Conservation (phyloP, 1,139 yeast genomes). For the Yamadazyma diddensiae region DNA sequence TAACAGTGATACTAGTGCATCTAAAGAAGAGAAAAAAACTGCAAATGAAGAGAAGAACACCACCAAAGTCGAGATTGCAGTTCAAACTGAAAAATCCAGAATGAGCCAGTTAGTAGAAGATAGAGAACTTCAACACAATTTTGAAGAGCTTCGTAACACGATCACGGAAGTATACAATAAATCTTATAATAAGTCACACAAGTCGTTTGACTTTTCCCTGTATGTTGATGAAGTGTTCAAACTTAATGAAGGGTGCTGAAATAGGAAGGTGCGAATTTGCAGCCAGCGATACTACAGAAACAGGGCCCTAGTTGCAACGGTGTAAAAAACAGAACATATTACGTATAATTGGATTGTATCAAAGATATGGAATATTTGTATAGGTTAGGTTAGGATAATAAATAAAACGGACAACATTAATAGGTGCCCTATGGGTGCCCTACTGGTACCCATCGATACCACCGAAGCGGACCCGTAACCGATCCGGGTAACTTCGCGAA, state of each 20-base stretch:
- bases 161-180: slow-evolving; percentile 1
- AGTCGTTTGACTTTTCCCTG: not conserved
- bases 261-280: not conserved
- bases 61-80: not conserved
- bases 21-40: not conserved
- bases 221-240: slow-evolving; percentile 4
- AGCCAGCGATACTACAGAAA: no score
- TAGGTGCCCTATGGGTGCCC: no score
- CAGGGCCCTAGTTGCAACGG: no score
- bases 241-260: not conserved
- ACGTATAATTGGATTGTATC: no score
- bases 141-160: slow-evolving; percentile 3
- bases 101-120: not conserved
- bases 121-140: slow-evolving; percentile 3
- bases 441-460: no score
- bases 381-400: no score
- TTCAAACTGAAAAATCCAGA: slow-evolving; percentile 1
- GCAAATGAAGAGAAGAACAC: not conserved
- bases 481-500: not conserved
- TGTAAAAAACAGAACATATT: no score
- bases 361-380: no score
- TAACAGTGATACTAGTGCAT: not conserved
- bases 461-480: no score
- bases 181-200: not conserved
- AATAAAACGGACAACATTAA: no score